Evolutionary conservation across 768 basidiomycete genomes (phyloP), one percentile per base, ranked within the genome.

Genomic region (Kwoniella bestiolae): DNA sequence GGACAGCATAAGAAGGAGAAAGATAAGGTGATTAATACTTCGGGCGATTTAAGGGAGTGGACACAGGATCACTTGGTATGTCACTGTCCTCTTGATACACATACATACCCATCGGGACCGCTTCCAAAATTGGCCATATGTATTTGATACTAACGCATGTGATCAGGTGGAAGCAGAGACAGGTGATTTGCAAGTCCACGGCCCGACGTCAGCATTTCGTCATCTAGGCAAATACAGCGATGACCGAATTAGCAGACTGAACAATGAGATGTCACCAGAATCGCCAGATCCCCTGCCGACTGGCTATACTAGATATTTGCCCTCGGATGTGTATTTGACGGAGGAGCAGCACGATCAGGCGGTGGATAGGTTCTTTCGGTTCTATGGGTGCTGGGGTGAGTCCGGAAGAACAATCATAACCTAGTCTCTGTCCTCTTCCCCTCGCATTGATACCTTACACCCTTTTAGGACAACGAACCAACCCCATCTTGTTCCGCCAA

Each of bases 191-290:
- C 71, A 76, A n/a, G 60, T 69, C 0, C 77, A 79, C 56, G 80
- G 80, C 5, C 80, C 79, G 2, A 80, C 78, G 1, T 72, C 69
- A 3, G 78, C 79, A 0, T 79, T 77, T 44, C 71, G 73, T 2
- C 75, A 77, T 52, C 50, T 79, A 21, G 64, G 66, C 32, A 68
- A 72, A 50, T 60, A 63, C 52, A 57, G 60, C 44, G n/a, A 60
- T 14, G 65, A 61, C 7, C 29, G 32, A 6, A 53, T 41, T 29
- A 44, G 47, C 28, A 45, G 53, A 6, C n/a, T 21, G 8, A 29
- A 38, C 28, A 45, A 35, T 8, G 51, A 58, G 18, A 47, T 21
- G 45, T 57, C 49, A 14, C 57, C 61, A n/a, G 47, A 57, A 25
- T 35, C 50, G 16, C 56, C 62, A 8, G 45, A 23, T 29, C 34